These are phyloP conservation scores for Paxillus involutus DNA, from an alignment of 768 basidiomycete genomes.

Conservation along the genomic window DNA sequence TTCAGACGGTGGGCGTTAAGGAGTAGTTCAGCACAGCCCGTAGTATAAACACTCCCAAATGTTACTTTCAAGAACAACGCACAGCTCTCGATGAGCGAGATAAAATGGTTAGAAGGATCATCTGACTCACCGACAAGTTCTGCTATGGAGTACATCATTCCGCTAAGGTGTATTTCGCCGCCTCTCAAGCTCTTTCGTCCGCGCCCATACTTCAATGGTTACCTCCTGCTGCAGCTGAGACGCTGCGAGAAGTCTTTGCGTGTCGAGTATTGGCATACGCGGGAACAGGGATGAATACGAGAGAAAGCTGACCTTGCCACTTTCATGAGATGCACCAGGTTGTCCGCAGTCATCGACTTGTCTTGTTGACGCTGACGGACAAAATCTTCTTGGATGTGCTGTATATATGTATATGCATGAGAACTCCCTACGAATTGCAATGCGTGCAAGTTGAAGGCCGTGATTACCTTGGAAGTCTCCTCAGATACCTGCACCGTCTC, in stretches of 20 bases:
- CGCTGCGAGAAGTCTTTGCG: constrained; percentile 57
- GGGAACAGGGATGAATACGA: background rate
- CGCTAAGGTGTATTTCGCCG: constrained; percentile 32
- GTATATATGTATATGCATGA: background rate
- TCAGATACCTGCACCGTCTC: constrained; percentile 56
- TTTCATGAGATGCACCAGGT: constrained; percentile 67
- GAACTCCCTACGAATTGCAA: background rate
- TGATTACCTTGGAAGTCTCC: constrained; percentile 55
- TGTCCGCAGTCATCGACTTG: constrained; percentile 48
- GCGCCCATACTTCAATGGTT: constrained; percentile 61
- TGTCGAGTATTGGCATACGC: constrained; percentile 6
- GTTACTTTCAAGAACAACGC: background rate
- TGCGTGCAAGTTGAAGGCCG: background rate
- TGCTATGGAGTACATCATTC: constrained; percentile 1
- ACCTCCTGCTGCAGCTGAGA: constrained; percentile 59
- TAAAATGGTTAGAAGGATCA: background rate
- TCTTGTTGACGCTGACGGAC: constrained; percentile 44
- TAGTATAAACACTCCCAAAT: constrained; percentile 1
- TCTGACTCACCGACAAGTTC: background rate
- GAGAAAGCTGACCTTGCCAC: constrained; percentile 56
- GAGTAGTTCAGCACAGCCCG: background rate
- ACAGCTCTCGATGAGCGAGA: background rate
- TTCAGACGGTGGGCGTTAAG: constrained; percentile 4
- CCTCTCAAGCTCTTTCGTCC: constrained; percentile 58
- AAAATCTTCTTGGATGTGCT: constrained; percentile 82